Percentiles rank a stretch among this genome's conserved stretches.
Evolutionary conservation across 1,284 basidiomycete genomes (phyloP).

Genomic region (Ustilago xerochloae): DNA sequence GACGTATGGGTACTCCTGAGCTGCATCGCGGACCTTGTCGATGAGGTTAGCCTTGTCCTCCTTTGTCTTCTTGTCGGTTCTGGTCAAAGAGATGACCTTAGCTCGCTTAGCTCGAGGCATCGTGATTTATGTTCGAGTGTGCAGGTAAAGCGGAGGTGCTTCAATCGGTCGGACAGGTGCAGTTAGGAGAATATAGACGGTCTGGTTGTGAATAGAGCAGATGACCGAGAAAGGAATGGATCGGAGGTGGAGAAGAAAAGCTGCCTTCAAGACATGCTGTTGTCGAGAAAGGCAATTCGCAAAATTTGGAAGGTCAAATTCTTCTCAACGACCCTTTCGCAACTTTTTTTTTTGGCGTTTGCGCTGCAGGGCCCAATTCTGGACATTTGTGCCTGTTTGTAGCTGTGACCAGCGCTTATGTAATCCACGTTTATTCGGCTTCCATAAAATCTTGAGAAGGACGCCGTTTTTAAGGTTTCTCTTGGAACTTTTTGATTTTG

Average conservation of each 20-base stretch:
- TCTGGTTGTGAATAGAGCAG: too few relatives aligned
- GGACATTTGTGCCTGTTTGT: slow-evolving; percentile 2
- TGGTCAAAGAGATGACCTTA: slow-evolving; percentile 72
- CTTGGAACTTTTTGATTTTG: neutral
- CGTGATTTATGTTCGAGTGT: slow-evolving; percentile 7
- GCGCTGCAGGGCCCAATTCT: neutral
- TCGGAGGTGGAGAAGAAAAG: slow-evolving; percentile 22
- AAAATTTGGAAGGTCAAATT: slow-evolving; percentile 44
- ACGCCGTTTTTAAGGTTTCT: slow-evolving; percentile 21
- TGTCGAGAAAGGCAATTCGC: slow-evolving; percentile 4
- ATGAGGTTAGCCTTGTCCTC: slow-evolving; percentile 85
- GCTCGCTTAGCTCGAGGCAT: slow-evolving; percentile 69
- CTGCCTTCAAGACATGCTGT: neutral
- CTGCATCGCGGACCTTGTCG: slow-evolving; percentile 76
- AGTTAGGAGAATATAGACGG: too few relatives aligned
- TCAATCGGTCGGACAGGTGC: too few relatives aligned
- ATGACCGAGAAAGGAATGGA: too few relatives aligned
- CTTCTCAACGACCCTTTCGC: slow-evolving; percentile 39
- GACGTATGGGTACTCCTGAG: slow-evolving; percentile 84
- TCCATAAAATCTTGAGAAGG: slow-evolving; percentile 7
- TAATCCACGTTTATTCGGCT: neutral
- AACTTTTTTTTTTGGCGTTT: slow-evolving; percentile 6
- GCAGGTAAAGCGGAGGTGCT: neutral
- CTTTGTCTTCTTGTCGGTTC: slow-evolving; percentile 72
- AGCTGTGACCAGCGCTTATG: slow-evolving; percentile 37